Percentiles rank a stretch among this genome's conserved stretches.
Conservation (phyloP, 108 stramenopile species). For the Fragilaria crotonensis region DNA sequence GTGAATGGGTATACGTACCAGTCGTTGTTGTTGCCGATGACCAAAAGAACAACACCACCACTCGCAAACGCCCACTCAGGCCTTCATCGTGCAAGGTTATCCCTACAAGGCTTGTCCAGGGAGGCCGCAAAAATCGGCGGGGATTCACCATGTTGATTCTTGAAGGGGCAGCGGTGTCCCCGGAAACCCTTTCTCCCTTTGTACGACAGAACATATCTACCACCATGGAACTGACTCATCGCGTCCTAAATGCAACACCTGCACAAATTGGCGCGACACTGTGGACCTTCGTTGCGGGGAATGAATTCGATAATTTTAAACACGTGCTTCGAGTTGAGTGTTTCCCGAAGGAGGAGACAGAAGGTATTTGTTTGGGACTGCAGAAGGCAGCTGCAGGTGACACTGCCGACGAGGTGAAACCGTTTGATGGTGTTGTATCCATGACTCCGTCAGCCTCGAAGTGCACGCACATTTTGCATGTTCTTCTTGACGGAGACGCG, state of each 20-base stretch:
- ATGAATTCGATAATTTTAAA: neutral
- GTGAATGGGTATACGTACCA: neutral
- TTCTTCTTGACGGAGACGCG: slow-evolving; percentile 2
- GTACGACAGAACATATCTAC: slow-evolving; percentile 47
- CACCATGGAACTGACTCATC: slow-evolving; percentile 28
- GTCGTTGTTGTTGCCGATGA: neutral
- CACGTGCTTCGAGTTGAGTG: slow-evolving; percentile 7
- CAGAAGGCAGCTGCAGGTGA: slow-evolving; percentile 10
- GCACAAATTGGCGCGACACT: neutral
- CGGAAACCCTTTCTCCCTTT: slow-evolving; percentile 11
- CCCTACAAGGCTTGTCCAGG: neutral
- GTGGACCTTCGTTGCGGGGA: neutral
- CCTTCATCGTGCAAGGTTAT: neutral
- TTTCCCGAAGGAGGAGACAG: slow-evolving; percentile 4
- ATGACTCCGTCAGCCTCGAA: slow-evolving; percentile 12
- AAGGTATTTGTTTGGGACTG: slow-evolving; percentile 6
- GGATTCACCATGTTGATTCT: slow-evolving; percentile 11
- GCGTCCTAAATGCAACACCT: neutral
- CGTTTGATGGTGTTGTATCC: slow-evolving; percentile 5
- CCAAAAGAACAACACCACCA: neutral
- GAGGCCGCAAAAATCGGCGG: slow-evolving; percentile 6
- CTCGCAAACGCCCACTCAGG: neutral
- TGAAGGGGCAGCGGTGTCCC: neutral
- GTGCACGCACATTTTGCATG: slow-evolving; percentile 7
- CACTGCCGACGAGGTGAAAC: neutral